Conservation (phyloP, 257 asterid species). For the Lantana camara region DNA sequence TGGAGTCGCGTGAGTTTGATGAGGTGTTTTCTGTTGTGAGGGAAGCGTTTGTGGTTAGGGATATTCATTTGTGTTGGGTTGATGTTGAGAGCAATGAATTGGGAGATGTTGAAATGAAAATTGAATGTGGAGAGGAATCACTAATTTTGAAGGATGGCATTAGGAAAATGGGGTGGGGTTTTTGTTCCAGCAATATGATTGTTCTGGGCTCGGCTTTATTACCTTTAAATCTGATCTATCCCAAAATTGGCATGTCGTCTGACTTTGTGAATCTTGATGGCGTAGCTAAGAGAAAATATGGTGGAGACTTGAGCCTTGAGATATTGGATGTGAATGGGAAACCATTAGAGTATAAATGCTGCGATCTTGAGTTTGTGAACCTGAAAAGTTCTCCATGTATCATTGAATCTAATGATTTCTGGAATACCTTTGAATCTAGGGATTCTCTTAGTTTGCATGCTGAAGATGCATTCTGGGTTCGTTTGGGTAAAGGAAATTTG, state of each 20-base stretch:
- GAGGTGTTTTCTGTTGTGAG: conserved; percentile 50
- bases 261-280: conserved; percentile 36
- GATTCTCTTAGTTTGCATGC: conserved; percentile 36
- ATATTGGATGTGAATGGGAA: conserved; percentile 67
- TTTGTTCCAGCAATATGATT: conserved; percentile 68
- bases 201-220: conserved; percentile 71
- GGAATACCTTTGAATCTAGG: conserved; percentile 37
- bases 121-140: conserved; percentile 27
- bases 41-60: conserved; percentile 51
- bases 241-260: conserved; percentile 54
- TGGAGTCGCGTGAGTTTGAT: conserved; percentile 41
- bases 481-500: conserved; percentile 43
- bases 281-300: conserved; percentile 27
- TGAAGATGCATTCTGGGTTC: conserved; percentile 34
- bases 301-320: conserved; percentile 64
- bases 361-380: conserved; percentile 74
- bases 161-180: conserved; percentile 70
- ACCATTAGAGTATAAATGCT: conserved; percentile 71
- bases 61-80: conserved; percentile 82
- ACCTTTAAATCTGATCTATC: conserved; percentile 84
- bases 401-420: conserved; percentile 33
- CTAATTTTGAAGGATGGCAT: conserved; percentile 38
- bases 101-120: conserved; percentile 28
- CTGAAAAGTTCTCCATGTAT: conserved; percentile 33
- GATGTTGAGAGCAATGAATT: conserved; percentile 48